A percentile compares a stretch with the other conserved stretches of the same genome.
Conservation (phyloP, 169 alveolate genomes). For the Theileria annulata region DNA sequence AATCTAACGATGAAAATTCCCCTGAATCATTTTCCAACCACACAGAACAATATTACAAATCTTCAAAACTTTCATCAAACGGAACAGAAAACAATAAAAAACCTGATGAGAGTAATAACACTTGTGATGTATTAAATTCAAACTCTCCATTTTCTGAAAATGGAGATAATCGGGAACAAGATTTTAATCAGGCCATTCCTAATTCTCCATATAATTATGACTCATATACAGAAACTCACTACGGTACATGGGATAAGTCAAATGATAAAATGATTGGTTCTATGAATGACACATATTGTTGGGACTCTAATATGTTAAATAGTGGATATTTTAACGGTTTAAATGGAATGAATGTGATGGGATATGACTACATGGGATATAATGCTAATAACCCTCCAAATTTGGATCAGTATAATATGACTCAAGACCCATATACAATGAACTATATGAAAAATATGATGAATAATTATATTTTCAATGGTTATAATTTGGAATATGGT, state of each 20-base stretch:
- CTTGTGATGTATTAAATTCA: background rate
- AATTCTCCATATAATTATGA: background rate
- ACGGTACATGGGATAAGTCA: background rate
- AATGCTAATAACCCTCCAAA: background rate
- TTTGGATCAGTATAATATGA: background rate
- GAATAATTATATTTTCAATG: background rate
- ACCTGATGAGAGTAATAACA: background rate
- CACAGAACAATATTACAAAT: background rate
- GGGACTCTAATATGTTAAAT: background rate
- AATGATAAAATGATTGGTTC: background rate
- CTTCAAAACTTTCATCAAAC: background rate
- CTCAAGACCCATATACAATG: slow-evolving; percentile 9
- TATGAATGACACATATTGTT: slow-evolving; percentile 7
- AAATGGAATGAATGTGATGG: background rate
- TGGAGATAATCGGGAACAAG: background rate
- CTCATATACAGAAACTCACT: background rate
- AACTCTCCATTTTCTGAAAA: background rate
- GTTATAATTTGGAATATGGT: background rate
- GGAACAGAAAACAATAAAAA: background rate
- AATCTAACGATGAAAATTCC: background rate
- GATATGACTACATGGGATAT: slow-evolving; percentile 1
- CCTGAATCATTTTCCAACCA: background rate
- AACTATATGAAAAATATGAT: background rate
- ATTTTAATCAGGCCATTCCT: background rate
- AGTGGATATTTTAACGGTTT: background rate